These are phyloP conservation scores for Bipolaris victoriae DNA, from an alignment of 2,329 filamentous ascomycete species.

Conservation along the genomic window DNA sequence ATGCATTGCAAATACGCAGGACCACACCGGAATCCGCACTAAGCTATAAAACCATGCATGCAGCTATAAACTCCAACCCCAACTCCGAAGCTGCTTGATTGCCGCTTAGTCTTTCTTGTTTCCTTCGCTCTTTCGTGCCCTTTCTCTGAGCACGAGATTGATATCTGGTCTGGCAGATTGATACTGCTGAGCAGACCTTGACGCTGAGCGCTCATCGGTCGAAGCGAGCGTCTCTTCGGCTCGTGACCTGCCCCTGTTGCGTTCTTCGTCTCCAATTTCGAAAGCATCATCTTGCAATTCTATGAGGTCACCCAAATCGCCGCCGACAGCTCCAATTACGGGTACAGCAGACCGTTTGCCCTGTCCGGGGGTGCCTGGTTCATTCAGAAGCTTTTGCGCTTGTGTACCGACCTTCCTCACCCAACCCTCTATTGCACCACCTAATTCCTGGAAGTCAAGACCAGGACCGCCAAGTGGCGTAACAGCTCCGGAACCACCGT, in stretches of 20 bases:
- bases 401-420: conserved; percentile 79
- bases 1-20: conserved; percentile 14
- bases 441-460: conserved; percentile 75
- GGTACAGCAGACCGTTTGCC: conserved; percentile 40
- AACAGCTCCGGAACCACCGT: conserved; percentile 37
- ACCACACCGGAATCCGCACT: conserved; percentile 16
- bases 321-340: conserved; percentile 51
- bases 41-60: conserved; percentile 10
- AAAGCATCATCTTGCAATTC: conserved; percentile 69
- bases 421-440: conserved; percentile 89
- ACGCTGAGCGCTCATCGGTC: conserved; percentile 24
- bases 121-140: conserved; percentile 31
- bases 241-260: conserved; percentile 34
- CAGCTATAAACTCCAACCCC: conserved; percentile 16
- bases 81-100: conserved; percentile 3
- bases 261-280: conserved; percentile 47
- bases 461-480: conserved; percentile 41
- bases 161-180: conserved; percentile 41
- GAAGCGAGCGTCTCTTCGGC: conserved; percentile 22
- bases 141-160: conserved; percentile 39
- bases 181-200: conserved; percentile 31
- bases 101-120: conserved; percentile 39
- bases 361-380: conserved; percentile 39
- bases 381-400: conserved; percentile 51
- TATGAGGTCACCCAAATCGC: conserved; percentile 68